Conservation (phyloP, 345 rosid genomes). For the Carallia brachiata region DNA sequence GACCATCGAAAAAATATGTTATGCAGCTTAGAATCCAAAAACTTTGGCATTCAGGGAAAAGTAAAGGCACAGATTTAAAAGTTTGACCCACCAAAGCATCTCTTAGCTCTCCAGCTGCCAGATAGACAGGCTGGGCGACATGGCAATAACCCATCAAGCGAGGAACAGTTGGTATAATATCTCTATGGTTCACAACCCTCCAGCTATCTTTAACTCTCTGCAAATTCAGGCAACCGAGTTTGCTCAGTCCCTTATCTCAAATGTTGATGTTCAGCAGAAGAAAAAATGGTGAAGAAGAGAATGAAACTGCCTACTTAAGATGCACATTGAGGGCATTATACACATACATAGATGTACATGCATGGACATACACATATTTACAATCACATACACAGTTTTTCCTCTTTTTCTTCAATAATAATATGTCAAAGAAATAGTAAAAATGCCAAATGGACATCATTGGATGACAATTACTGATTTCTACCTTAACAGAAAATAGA, state of each 20-base stretch:
- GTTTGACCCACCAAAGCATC: conserved; percentile 57
- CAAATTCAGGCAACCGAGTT: conserved; percentile 14
- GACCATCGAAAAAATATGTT: background rate
- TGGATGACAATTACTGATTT: no score
- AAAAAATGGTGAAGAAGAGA: background rate
- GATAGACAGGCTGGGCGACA: conserved; percentile 87
- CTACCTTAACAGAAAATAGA: no score
- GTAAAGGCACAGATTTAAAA: background rate
- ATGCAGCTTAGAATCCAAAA: background rate
- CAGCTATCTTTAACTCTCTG: conserved; percentile 94
- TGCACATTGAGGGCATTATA: background rate
- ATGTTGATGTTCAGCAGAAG: background rate
- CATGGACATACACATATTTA: no score
- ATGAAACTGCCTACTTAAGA: background rate
- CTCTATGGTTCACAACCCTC: conserved; percentile 97
- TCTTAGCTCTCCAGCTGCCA: conserved; percentile 60
- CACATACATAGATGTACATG: background rate
- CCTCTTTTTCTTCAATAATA: no score
- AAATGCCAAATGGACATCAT: no score
- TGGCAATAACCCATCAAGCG: conserved; percentile 97
- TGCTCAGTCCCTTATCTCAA: conserved; percentile 1
- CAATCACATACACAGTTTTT: no score
- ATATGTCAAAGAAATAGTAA: no score
- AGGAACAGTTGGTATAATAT: conserved; percentile 94
- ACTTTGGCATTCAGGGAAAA: background rate